phyloP scores from a whole-genome alignment of 2,329 filamentous ascomycete species.

The Phyllosticta citriasiana region DNA sequence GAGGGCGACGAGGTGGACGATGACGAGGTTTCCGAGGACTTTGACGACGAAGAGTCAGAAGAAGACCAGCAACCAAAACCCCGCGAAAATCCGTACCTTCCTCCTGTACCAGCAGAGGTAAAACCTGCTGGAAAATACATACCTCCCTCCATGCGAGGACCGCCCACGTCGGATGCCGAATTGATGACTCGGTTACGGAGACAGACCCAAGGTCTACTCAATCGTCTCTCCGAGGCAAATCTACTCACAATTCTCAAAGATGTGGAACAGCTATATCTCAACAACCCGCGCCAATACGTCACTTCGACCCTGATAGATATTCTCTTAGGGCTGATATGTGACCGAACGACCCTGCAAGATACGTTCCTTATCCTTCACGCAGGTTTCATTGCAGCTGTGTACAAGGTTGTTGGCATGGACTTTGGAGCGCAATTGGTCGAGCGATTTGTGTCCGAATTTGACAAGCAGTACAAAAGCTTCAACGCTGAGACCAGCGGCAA shows the following conservation, averaged over 20 bases:
- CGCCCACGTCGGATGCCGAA: conserved; percentile 55
- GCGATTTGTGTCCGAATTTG: conserved; percentile 65
- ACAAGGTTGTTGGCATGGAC: conserved; percentile 78
- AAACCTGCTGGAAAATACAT: conserved; percentile 62
- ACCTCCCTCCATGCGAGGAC: conserved; percentile 69
- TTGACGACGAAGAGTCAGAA: conserved; percentile 17
- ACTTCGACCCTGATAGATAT: conserved; percentile 71
- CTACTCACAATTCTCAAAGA: conserved; percentile 74
- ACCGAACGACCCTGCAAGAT: conserved; percentile 68
- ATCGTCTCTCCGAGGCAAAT: conserved; percentile 86
- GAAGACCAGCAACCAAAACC: conserved; percentile 32
- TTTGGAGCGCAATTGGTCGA: conserved; percentile 84
- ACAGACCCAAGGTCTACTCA: conserved; percentile 80
- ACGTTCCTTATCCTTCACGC: conserved; percentile 86
- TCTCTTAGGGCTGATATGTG: conserved; percentile 68
- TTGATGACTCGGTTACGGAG: conserved; percentile 59
- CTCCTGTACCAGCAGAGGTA: conserved; percentile 46
- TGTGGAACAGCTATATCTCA: conserved; percentile 72
- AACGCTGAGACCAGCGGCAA: conserved; percentile 40
- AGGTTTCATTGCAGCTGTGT: conserved; percentile 79
- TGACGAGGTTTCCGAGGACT: conserved; percentile 9
- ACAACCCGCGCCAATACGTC: conserved; percentile 78
- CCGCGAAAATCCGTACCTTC: conserved; percentile 81
- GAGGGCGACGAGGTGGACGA: conserved; percentile 16
- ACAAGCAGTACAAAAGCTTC: conserved; percentile 47